These are phyloP conservation scores for Triticum dicoccoides DNA, from an alignment of 176 grass and related monocot species.

Conservation along the genomic window DNA sequence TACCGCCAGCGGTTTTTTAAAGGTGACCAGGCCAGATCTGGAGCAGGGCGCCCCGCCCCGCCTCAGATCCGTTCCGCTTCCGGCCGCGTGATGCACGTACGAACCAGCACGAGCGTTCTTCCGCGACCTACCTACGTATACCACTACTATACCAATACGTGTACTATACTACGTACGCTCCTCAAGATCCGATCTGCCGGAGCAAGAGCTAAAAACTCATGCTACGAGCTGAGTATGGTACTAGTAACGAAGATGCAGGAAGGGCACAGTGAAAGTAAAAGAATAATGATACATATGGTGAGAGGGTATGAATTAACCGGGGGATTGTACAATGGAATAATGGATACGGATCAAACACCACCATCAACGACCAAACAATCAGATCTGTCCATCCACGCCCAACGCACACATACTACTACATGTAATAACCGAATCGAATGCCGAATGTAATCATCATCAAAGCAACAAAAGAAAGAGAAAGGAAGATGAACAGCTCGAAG, in stretches of 20 bases:
- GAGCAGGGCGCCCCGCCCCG: not conserved
- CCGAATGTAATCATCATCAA: slow-evolving; percentile 29
- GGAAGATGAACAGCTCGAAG: not conserved
- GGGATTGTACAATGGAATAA: slow-evolving; percentile 10
- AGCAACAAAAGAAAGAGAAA: not conserved
- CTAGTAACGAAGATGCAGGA: too few relatives aligned
- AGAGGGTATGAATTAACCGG: not conserved
- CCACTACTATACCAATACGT: not conserved
- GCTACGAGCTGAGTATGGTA: not conserved
- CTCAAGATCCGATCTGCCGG: not conserved
- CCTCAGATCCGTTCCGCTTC: not conserved
- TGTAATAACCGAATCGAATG: slow-evolving; percentile 40
- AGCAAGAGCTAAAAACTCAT: not conserved
- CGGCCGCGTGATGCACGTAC: not conserved
- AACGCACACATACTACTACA: slow-evolving; percentile 18
- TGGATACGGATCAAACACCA: not conserved
- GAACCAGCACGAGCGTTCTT: not conserved
- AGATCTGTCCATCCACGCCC: slow-evolving; percentile 50
- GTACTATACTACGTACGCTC: not conserved
- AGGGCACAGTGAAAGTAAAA: not conserved
- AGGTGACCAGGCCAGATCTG: slow-evolving; percentile 4
- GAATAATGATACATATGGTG: not conserved
- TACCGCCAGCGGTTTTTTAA: not conserved
- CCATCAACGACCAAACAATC: not conserved
- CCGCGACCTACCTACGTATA: too few relatives aligned